Evolutionary conservation across 768 basidiomycete genomes (phyloP), one percentile per base, ranked within the genome.

Genomic region (Psilocybe sp.): DNA sequence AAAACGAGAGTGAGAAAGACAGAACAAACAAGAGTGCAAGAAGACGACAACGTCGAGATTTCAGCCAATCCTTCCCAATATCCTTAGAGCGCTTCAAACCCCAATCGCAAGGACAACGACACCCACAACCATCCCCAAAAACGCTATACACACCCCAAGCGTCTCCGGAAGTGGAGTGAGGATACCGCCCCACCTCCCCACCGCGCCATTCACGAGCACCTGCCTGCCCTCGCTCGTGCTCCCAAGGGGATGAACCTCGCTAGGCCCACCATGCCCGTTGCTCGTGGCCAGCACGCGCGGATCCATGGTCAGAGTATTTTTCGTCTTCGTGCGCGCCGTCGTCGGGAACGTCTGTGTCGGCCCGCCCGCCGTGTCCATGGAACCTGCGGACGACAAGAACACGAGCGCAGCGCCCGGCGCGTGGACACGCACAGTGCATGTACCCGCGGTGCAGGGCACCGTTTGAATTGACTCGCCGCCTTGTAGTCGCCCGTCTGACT

Each of bases 371-470:
- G 66, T 69, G 44, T 71, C 73, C 1, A 62, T 53, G 39, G 61
- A 37, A 4, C 76, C 74, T 18, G 64, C 57, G 34, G 72, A 65
- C 4, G 70, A 75, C 11, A 90, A 69, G 74, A 87, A 89, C 33
- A 91, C 86, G 37, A 91, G 71, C 0, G 84, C 87, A 28, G 80
- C 80, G 28, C 78, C 78, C 0, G 89, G 88, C 0, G 86, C 84
- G n/a, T 78, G 76, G 20, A 89, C 82, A 10, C 65, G 68, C 46
- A 89, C 72, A n/a, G 67, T 60, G 65, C 89, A 91, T 37, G 38
- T 20, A 13, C 37, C 11, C 8, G 48, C 20, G 35, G 49, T 9
- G 62, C 89, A 92, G 5, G 64, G 51, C 19, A 89, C 70, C 0
- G 78, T 82, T 36, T 76, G 65, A 10, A 87, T 74, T 39, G 72